Evolutionary conservation across 2,329 filamentous ascomycete species (phyloP), one percentile per base, ranked within the genome.

Genomic region (Aureobasidium sp.): DNA sequence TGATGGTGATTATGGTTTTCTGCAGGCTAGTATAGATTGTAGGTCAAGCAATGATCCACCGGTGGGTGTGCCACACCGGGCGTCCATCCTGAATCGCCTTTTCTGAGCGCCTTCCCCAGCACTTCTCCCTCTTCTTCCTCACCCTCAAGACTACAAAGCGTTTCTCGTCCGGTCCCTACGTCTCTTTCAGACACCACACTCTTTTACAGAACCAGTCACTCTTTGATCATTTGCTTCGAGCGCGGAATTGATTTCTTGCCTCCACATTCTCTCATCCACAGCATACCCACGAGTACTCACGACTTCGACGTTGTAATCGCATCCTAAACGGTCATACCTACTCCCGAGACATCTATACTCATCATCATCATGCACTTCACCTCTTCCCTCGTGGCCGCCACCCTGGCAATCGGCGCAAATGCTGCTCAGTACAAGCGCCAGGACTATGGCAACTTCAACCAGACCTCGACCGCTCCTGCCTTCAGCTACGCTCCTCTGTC

Each of bases 151-250:
- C 66, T 66, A 67, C 68, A 65, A 62, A 61, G 64, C 66, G 67
- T 62, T 62, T 34, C 49, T 55, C 36, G 59, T 61, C 42, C 49
- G 47, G 59, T 53, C 64, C 61, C 63, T 64, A 66, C 69, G 67
- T 71, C 67, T 69, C 54, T 16, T 52, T 66, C 48, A 69, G 70
- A 67, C 70, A 67, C 63, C 63, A 63, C 70, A 68, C 66, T 72
- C 70, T 65, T 72, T 72, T 64, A 62, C 65, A 67, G 64, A 21
- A 61, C 64, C 64, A 66, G 64, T 70, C 69, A 69, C 68, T 71
- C 69, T 62, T 70, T 71, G 66, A 64, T 62, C 37, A 25, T 37
- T 52, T 63, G 48, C 39, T 44, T 61, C 30, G 58, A 55, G 50
- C 62, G 62, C 62, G 53, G 62, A 64, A 64, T 64, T 64, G 62